Evolutionary conservation across 2,329 filamentous ascomycete species (phyloP), one percentile per base, ranked within the genome.

Genomic region (Monosporascus sp.): DNA sequence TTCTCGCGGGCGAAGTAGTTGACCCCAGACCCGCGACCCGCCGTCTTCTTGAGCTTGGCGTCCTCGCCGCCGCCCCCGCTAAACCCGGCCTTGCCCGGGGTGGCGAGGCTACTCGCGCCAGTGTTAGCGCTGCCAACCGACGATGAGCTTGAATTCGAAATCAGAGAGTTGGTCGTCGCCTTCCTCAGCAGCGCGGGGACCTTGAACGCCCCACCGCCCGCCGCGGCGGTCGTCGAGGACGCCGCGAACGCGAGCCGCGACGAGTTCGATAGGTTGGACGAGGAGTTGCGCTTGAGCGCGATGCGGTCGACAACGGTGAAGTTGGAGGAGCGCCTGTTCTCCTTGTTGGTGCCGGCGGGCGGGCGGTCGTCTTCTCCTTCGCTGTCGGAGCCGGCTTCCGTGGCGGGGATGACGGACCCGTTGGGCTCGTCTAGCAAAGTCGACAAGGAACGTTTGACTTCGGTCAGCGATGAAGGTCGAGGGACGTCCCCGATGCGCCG

Each of bases 371-470:
- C 75, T 43, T 81, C 78, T 40, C 77, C 78, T 3, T 79, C 77
- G 55, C 76, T 76, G n/a, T 77, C 80, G 27, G 77, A 76, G 48
- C 74, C 76, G 46, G 78, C 72, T n/a, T 73, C 69, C 1, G 74
- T 74, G 60, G 77, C 68, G 1, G 72, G 68, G 55, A 82, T 74
- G 58, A 81, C 62, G 17, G 81, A 78, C 53, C 69, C 62, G 53
- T 82, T 77, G 26, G 82, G 80, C 44, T 88, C 84, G 24, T 96
- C 91, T 17, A 96, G 85, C 9, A 97, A 79, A 68, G 87, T 89
- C 5, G 89, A 95, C 7, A 97, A 75, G 0, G 89, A 90, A 67
- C 93, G 84, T 53, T 91, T 85, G 57, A 97, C 88, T 64, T 97
- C 90, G 27, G 85, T 84, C 9, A 96, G 75, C 19, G 86, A 88